Base-by-base conservation (phyloP, 2,329 filamentous ascomycete genomes). In the Penicillium decumbens region DNA sequence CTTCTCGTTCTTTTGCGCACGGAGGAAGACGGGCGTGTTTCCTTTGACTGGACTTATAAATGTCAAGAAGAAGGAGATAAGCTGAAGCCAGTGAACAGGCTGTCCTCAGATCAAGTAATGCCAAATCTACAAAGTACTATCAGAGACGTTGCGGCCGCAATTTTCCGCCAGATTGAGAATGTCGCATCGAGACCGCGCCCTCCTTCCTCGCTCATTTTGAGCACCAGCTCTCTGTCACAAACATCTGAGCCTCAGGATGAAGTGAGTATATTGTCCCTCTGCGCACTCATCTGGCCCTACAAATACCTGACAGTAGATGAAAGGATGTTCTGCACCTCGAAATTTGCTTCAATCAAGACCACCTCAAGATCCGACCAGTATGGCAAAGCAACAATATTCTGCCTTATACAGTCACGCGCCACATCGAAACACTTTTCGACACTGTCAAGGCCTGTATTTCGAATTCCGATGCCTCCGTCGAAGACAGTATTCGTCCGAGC, bases 401-500 rank as follows among this genome's bases (percentile, higher is more conserved):
- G 13, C 65, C 63, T 32, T 75, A 73, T 55, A 76, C 75, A 52
- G 64, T 76, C 1, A 65, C 65, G 1, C 68, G 67, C 25, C 67
- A 77, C 45, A 65, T 77, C 32, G 64, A 73, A 35, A 70, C 68
- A 23, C 65, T 79, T 28, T 63, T 67, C 42, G 71, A 78, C 41
- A 72, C 65, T 1, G 51, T 78, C 44, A 57, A 62, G 41, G 45
- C 65, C 13, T 72, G 66, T 49, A 50, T 73, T 20, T 54, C 62
- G 9, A 63, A 60, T 29, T 64, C 62, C 1, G 47, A 59, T 1
- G 46, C 51, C 4, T 50, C 68, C 3, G 58, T 76, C 13, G 54
- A 68, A 49, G 53, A 65, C 13, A 64, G 57, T 37, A 55, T 75
- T 32, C 56, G 58, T 1, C 69, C 69, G 8, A 64, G 63, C 4